These are phyloP conservation scores for Leccinum pellstonianum DNA, from an alignment of 768 basidiomycete species.

Conservation along the genomic window DNA sequence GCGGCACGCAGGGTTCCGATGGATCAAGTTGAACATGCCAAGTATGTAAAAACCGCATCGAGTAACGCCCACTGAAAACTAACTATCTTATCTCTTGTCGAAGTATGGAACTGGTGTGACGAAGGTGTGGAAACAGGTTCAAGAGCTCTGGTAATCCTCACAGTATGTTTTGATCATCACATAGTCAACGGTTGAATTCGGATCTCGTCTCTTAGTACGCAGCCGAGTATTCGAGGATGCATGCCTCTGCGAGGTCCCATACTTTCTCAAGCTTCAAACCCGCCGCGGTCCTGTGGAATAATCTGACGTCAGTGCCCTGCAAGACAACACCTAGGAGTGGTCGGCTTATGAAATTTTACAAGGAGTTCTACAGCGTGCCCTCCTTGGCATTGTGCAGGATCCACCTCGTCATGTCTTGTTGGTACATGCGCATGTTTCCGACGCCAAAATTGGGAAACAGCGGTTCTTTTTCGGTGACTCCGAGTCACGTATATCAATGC, in stretches of 20 bases:
- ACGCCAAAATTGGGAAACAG: conserved; percentile 4
- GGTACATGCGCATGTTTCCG: no score
- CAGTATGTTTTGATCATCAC: not conserved
- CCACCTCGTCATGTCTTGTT: no score
- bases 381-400: conserved; percentile 16
- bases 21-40: conserved; percentile 53
- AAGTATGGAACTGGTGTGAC: conserved; percentile 75
- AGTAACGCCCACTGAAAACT: not conserved
- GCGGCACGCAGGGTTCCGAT: conserved; percentile 51
- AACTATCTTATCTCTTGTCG: not conserved
- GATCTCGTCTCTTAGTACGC: conserved; percentile 14
- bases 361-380: conserved; percentile 29
- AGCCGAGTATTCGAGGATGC: conserved; percentile 25
- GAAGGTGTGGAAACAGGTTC: conserved; percentile 69
- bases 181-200: no score
- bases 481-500: no score
- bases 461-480: conserved; percentile 15
- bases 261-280: conserved; percentile 32
- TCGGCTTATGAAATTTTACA: conserved; percentile 29
- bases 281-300: conserved; percentile 17
- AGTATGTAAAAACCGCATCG: conserved; percentile 61
- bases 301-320: conserved; percentile 3
- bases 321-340: not conserved
- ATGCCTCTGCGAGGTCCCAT: conserved; percentile 31
- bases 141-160: conserved; percentile 25